These are phyloP conservation scores for Ophiostoma ips DNA, from an alignment of 2,329 filamentous ascomycete species.

Conservation along the genomic window DNA sequence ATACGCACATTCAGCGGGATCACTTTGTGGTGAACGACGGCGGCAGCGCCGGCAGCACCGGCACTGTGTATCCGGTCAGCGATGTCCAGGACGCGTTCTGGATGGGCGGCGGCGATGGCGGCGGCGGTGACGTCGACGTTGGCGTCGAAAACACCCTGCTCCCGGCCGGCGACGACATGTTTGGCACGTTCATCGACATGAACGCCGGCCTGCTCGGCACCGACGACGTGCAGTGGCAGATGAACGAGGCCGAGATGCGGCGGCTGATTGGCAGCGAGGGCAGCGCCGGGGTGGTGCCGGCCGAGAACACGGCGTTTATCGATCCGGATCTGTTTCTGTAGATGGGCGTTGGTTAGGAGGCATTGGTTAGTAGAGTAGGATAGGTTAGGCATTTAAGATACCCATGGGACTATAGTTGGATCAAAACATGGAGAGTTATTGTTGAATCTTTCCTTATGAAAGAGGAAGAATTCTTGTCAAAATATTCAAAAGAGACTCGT, in stretches of 20 bases:
- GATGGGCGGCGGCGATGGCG: constrained; percentile 9
- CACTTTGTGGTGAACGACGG: constrained; percentile 6
- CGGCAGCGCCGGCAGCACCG: neutral
- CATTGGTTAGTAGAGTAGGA: too few species aligned
- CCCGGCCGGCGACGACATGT: constrained; percentile 1
- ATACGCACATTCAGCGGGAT: constrained; percentile 19
- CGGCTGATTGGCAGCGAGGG: constrained; percentile 15
- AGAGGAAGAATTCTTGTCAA: neutral
- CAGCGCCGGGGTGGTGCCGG: neutral
- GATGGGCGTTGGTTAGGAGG: neutral
- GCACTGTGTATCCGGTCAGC: neutral
- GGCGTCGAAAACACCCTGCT: neutral
- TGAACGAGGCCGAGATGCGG: constrained; percentile 18
- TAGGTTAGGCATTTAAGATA: neutral
- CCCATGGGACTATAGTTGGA: neutral
- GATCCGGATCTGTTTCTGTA: constrained; percentile 12
- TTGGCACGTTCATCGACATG: constrained; percentile 4
- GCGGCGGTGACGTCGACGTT: too few species aligned
- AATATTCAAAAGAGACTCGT: neutral
- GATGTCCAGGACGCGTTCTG: constrained; percentile 7
- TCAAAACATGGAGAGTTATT: neutral
- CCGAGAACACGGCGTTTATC: neutral
- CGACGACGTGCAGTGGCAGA: constrained; percentile 12
- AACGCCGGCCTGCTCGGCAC: neutral
- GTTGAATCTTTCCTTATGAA: too few species aligned